phyloP scores from a whole-genome alignment of 2,329 filamentous ascomycete species.

The Alternaria ethzedia region DNA sequence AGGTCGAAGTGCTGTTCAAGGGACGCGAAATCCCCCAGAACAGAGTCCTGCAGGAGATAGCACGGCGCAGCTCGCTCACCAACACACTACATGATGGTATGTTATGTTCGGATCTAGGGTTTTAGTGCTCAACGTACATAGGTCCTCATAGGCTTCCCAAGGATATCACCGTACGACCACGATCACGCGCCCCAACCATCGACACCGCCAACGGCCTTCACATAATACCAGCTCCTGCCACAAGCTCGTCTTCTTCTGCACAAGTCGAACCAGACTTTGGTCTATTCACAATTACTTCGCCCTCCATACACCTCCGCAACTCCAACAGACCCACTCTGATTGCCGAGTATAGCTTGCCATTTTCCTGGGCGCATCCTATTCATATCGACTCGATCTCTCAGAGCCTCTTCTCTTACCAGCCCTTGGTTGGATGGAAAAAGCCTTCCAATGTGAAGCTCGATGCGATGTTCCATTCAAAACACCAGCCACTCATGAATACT shows the following conservation, averaged over 20 bases:
- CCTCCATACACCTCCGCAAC: rapidly evolving
- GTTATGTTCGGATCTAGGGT: background rate
- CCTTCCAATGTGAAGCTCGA: background rate
- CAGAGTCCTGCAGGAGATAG: background rate
- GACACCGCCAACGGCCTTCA: background rate
- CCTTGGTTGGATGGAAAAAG: background rate
- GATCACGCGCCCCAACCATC: background rate
- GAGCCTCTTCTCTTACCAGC: background rate
- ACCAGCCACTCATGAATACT: background rate
- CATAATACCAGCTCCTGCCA: background rate
- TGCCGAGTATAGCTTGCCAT: background rate
- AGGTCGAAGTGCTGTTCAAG: background rate
- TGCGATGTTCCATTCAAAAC: background rate
- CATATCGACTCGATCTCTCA: background rate
- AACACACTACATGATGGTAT: background rate
- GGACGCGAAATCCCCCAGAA: background rate
- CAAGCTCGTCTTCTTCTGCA: background rate
- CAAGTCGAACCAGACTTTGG: background rate
- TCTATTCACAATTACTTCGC: rapidly evolving
- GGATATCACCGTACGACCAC: background rate
- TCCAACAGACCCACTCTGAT: background rate
- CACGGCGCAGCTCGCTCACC: background rate
- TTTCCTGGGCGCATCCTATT: background rate
- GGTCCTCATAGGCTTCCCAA: background rate
- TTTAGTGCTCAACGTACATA: background rate